Evolutionary conservation across 176 grass and related monocot genomes (phyloP).

Genomic region (Aegilops umbellulata): DNA sequence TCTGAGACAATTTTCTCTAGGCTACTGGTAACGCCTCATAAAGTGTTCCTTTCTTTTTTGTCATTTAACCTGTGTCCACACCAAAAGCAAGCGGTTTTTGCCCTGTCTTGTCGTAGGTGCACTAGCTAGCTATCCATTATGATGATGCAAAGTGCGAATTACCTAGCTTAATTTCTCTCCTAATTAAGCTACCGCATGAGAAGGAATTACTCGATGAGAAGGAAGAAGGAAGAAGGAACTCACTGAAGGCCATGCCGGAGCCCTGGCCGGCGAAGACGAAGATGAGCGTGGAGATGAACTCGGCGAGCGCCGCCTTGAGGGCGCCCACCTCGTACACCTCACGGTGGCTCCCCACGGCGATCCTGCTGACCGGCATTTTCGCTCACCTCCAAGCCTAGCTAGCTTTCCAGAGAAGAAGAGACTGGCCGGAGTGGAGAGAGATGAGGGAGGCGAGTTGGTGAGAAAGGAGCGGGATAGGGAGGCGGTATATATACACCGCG

Average conservation of each 20-base stretch:
- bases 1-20: neutral
- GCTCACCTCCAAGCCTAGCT: neutral
- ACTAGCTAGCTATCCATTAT: neutral
- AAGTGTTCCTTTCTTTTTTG: neutral
- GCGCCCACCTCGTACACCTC: conserved; percentile 71
- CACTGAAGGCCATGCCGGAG: conserved; percentile 94
- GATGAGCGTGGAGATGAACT: conserved; percentile 97
- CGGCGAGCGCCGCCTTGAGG: conserved; percentile 86
- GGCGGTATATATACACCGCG: conserved; percentile 32
- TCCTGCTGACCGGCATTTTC: conserved; percentile 72
- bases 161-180: neutral
- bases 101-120: neutral
- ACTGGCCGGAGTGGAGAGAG: neutral
- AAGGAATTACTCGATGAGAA: neutral
- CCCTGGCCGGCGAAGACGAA: conserved; percentile 98
- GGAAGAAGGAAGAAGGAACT: neutral
- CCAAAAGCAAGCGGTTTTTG: neutral
- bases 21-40: neutral
- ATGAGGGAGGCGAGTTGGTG: neutral
- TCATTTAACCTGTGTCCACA: neutral
- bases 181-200: neutral
- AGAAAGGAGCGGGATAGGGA: conserved; percentile 3
- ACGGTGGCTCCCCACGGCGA: conserved; percentile 64
- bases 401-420: neutral
- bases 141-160: neutral